Base-by-base conservation (phyloP, 83 land plant species). In the Larix sibirica region DNA sequence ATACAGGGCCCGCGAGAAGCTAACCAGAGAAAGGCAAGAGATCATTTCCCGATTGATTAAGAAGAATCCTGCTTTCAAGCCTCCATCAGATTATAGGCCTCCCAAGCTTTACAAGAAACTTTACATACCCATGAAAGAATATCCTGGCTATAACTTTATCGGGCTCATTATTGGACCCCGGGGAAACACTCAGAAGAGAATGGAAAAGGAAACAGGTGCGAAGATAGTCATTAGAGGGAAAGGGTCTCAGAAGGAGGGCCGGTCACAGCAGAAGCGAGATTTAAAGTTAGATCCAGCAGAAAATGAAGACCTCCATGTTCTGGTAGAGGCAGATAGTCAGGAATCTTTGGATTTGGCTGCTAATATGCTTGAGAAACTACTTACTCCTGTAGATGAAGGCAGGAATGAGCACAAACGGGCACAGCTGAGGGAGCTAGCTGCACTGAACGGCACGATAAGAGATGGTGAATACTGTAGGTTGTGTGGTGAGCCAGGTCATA, bases 111-210 rank as follows among this genome's bases (percentile, higher is more conserved):
- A 90, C 38, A 94, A 92, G 93, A 94, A 94, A 86, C 90, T 94
- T 54, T 94, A 89, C 80, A 94, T 94, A 6, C 96, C 96, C 5
- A 83, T 90, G 91, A 94, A 94, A 50, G 95, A 94, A 77, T 94
- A 86, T 50, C 96, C 96, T 0, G 93, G 95, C 4, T 94, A 94
- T 67, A 94, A 94, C 75, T 92, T 94, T 81, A 92, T 94, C 40
- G 95, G 95, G 24, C 85, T 94, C 18, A 94, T 94, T 36, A 94
- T 94, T 84, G 96, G 96, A 0, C 96, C 95, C 0, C 80, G 95
- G 20, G 96, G 96, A 8, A 94, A 94, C 83, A 94, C 95, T 3
- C 95, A 92, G 90, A 94, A 94, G 85, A 85, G 96, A 71, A 92
- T 94, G 95, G 96, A 94, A 84, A 92, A 75, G 65, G 93, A 94